Percentiles rank a stretch among this genome's conserved stretches.
These are phyloP conservation scores for Austroboletus eburneus DNA, from an alignment of 768 basidiomycete genomes.

Conservation along the genomic window DNA sequence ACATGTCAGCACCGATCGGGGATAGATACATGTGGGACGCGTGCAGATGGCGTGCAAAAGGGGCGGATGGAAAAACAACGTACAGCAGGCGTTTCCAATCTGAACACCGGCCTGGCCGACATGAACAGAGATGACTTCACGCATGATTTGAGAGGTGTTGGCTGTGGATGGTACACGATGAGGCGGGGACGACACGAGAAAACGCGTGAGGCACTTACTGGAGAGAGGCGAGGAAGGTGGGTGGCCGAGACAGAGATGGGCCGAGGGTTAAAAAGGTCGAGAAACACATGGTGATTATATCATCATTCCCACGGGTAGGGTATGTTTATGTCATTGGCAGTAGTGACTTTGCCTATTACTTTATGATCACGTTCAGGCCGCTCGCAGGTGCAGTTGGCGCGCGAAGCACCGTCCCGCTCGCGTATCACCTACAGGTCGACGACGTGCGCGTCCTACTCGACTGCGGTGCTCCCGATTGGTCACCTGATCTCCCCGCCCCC, in stretches of 20 bases:
- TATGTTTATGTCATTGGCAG: conserved; percentile 8
- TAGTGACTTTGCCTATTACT: neutral
- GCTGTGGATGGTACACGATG: conserved; percentile 2
- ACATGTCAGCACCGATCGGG: conserved; percentile 15
- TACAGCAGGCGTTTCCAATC: conserved; percentile 98
- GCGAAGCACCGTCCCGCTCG: conserved; percentile 57
- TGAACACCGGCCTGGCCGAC: conserved; percentile 99
- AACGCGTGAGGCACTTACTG: conserved; percentile 31
- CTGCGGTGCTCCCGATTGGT: conserved; percentile 89
- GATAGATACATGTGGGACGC: conserved; percentile 8
- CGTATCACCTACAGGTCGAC: conserved; percentile 91
- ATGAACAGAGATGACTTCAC: conserved; percentile 97
- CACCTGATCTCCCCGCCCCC: conserved; percentile 46
- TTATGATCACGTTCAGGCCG: conserved; percentile 94
- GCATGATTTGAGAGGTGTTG: conserved; percentile 48
- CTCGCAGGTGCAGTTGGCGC: conserved; percentile 80
- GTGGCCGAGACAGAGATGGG: conserved; percentile 30
- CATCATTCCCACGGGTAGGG: conserved; percentile 27
- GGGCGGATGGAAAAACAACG: conserved; percentile 45
- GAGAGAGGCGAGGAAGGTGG: conserved; percentile 28
- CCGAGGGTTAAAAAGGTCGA: conserved; percentile 39
- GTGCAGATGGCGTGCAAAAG: conserved; percentile 5
- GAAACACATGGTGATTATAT: conserved; percentile 33
- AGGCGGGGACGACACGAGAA: conserved; percentile 19
- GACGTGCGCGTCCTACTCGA: conserved; percentile 92